Evolutionary conservation across 805 yeast species (phyloP), one percentile per base, ranked within the genome.

Genomic region (Alloascoidea hylecoeti): DNA sequence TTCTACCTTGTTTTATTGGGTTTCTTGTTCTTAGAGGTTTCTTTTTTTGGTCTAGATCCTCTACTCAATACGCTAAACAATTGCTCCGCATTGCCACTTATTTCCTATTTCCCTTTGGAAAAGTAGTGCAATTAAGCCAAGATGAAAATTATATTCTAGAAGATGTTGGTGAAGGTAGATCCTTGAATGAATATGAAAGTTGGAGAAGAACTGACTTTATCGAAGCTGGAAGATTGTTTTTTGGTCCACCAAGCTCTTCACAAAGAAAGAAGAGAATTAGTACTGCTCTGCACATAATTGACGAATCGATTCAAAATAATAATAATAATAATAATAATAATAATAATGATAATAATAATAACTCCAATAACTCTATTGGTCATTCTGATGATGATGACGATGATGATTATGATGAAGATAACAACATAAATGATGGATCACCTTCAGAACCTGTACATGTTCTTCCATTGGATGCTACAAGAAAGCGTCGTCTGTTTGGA

Each of bases 81-180:
- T 63, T 78, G 18, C 68, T 68, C 55, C 64, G 68, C 18, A 57
- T 86, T 34, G 92, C 85, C 2, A 57, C 57, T n/a, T 92, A 83
- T 51, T 62, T 86, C 51, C 58, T 82, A 16, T 70, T 66, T 56
- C 98, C 98, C 3, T 92, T 89, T 63, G 97, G 97, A 3, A 84
- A 79, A 49, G 76, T 84, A 47, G 92, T 92, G 3, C 71, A 84
- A 41, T 63, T 89, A 44, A 70, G 68, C 42, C 75, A 75, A 43
- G 96, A 85, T 48, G 77, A 81, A 42, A 78, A 80, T 47, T 92
- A 89, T 53, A 58, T 83, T 35, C 68, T 70, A 34, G 97, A 89
- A 56, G 98, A 89, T 55, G 81, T 77, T 35, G 75, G 86, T 47
- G 94, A 83, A 49, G 97, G 97, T 15, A 70, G 89, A 23, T 71